Evolutionary conservation across 192 early-diverging fungal genomes (phyloP).

Genomic region (Coemansia erecta): DNA sequence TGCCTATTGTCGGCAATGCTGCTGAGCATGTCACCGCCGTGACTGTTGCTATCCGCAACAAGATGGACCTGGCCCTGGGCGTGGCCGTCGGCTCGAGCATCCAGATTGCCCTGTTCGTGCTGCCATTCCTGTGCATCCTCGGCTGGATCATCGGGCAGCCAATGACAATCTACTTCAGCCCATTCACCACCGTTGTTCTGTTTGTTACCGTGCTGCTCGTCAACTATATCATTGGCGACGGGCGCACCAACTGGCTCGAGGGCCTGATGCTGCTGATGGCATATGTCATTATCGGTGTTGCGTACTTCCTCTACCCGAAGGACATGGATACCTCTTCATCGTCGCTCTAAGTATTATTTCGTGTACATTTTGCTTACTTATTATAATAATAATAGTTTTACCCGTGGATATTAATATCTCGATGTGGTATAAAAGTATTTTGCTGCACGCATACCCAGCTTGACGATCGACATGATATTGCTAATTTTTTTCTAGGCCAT

Average conservation of each 20-base stretch:
- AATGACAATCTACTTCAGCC: constrained; percentile 81
- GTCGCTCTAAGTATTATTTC: background rate
- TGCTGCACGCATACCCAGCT: too few species aligned
- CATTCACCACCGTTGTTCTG: constrained; percentile 77
- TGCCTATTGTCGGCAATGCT: constrained; percentile 91
- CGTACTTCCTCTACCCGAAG: constrained; percentile 72
- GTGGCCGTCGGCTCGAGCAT: constrained; percentile 86
- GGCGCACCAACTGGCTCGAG: constrained; percentile 90
- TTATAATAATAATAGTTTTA: too few species aligned
- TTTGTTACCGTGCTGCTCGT: constrained; percentile 79
- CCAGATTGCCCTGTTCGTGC: constrained; percentile 85
- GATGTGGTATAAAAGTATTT: too few species aligned
- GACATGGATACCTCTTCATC: constrained; percentile 24
- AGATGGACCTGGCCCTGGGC: constrained; percentile 88
- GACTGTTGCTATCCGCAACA: constrained; percentile 76
- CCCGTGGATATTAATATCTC: too few species aligned
- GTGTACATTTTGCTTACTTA: background rate
- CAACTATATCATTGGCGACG: constrained; percentile 80
- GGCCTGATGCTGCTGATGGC: constrained; percentile 78
- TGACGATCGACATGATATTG: too few species aligned
- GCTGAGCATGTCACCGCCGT: constrained; percentile 86
- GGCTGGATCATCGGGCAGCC: constrained; percentile 83
- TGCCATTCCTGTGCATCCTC: constrained; percentile 65
- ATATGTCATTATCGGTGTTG: constrained; percentile 82
- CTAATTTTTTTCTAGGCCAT: too few species aligned